Evolutionary conservation across 768 basidiomycete genomes (phyloP), one percentile per base, ranked within the genome.

Genomic region (Termitomyces sp.): DNA sequence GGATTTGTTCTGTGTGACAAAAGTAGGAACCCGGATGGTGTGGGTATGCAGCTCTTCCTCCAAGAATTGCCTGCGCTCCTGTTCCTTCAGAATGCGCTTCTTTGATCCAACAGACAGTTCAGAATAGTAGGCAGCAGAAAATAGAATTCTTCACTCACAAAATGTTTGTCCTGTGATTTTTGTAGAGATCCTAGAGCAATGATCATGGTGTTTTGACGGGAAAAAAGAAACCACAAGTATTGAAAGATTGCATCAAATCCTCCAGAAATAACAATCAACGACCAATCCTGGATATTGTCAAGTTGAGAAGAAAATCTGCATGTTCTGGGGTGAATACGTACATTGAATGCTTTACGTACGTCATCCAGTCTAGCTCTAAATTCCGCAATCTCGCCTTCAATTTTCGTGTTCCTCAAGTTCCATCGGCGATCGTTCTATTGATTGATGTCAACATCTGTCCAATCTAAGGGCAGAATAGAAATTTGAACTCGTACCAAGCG

Each of bases 41-140:
- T n/a, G n/a, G n/a, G n/a, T n/a, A n/a, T n/a, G n/a, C n/a, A n/a
- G n/a, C n/a, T n/a, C n/a, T n/a, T n/a, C n/a, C n/a, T n/a, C n/a
- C n/a, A n/a, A n/a, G n/a, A n/a, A n/a, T n/a, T n/a, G n/a, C n/a
- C n/a, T n/a, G n/a, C n/a, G n/a, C n/a, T 3, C 50, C 31, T 11
- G 56, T 54, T 33, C 9, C 54, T 45, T 52, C 56, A 57, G 12
- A 56, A 43, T 32, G 52, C 54, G 33, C 48, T 58, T 10, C n/a
- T 36, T 10, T 53, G 39, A 3, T 32, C 40, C n/a, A 7, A 18
- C 6, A 4, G 60, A 56, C 7, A 56, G 32, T 15, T 59, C 51
- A 22, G 32, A 33, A 33, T 50, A 31, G 18, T 35, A 60, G 56
- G 61, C 1, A 22, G 20, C n/a, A 10, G 50, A 27, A 64, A 60